Evolutionary conservation across 768 basidiomycete genomes (phyloP), one percentile per base, ranked within the genome.

Genomic region (Galerina marginata): DNA sequence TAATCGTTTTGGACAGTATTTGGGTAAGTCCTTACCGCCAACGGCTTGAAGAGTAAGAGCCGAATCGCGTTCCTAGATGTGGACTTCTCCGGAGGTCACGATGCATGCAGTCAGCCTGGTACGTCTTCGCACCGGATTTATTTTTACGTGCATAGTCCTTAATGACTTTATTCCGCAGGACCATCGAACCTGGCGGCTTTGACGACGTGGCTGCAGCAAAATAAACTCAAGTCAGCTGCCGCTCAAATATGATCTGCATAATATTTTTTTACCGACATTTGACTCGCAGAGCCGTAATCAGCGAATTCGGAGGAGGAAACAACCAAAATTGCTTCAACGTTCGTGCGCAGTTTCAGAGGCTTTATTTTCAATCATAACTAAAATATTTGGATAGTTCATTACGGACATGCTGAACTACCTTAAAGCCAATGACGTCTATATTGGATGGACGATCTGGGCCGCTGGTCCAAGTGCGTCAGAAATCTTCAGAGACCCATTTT

Each of bases 381-480:
- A 48, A 42, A 4, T 11, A 26, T 33, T n/a, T 56, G 16, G 37
- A 0, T 37, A 69, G 69, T 77, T 75, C 43, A 66, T 79, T 49
- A 73, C 76, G 23, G 77, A 80, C n/a, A 61, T 82, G 67, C 67
- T 82, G 2, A 69, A 67, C 38, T 82, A 79, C 65, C 68, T 82
- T 52, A 64, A 67, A 2, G 67, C 71, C 12, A 82, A 81, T 60
- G 77, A 79, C 43, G 81, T 72, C 36, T 82, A 80, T 65, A 81
- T 82, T 47, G 81, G 81, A 12, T 82, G 80, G 81, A 56, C 77
- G 2, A 76, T 79, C 45, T 82, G 81, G 81, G 81, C 81, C 61
- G 81, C 81, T 33, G 81, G 81, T 42, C 81, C 81, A 16, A 57
- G 79, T 80, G 64, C 26, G 76, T 74, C 23, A 15, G 37, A 1